A percentile compares a stretch with the other conserved stretches of the same genome.
Evolutionary conservation across 2,329 filamentous ascomycete species (phyloP).

Genomic region (Hypoxylon sp.): DNA sequence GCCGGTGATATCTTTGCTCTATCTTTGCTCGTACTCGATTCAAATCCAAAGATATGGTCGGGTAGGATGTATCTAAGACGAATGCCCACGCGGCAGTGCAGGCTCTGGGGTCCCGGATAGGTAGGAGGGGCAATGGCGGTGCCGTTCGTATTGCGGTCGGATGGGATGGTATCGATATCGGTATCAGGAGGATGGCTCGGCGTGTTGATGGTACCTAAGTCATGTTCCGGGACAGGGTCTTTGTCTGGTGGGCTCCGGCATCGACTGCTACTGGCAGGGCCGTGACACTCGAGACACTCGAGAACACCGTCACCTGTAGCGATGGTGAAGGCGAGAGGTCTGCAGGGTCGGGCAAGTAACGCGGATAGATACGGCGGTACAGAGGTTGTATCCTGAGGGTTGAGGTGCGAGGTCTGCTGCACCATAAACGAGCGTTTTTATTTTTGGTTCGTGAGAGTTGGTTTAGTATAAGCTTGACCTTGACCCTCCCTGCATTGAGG

Average conservation of each 20-base stretch:
- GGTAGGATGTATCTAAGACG: slow-evolving; percentile 1
- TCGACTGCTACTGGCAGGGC: slow-evolving; percentile 5
- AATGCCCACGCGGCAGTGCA: slow-evolving; percentile 23
- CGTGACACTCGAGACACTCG: too few species aligned
- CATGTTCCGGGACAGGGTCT: slow-evolving; percentile 22
- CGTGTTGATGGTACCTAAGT: slow-evolving; percentile 17
- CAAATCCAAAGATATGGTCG: slow-evolving; percentile 4
- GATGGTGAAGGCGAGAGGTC: neutral
- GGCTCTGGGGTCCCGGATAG: slow-evolving; percentile 6
- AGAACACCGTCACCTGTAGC: slow-evolving; percentile 20
- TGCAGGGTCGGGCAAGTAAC: slow-evolving; percentile 15
- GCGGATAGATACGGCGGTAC: slow-evolving; percentile 20
- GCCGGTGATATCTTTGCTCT: too few species aligned
- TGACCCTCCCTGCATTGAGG: slow-evolving; percentile 17
- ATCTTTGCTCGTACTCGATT: slow-evolving; percentile 12
- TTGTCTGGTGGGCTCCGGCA: slow-evolving; percentile 14
- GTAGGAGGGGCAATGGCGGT: slow-evolving; percentile 9
- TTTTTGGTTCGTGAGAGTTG: slow-evolving; percentile 19
- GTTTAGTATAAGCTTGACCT: too few species aligned
- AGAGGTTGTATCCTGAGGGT: neutral
- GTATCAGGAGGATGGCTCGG: slow-evolving; percentile 17
- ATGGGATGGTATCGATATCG: slow-evolving; percentile 37
- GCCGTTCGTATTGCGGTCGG: slow-evolving; percentile 15
- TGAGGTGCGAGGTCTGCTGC: neutral
- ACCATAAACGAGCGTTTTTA: slow-evolving; percentile 27